Evolutionary conservation across 1,284 basidiomycete species (phyloP), one percentile per base, ranked within the genome.

Genomic region (Cerioporus squamosus): DNA sequence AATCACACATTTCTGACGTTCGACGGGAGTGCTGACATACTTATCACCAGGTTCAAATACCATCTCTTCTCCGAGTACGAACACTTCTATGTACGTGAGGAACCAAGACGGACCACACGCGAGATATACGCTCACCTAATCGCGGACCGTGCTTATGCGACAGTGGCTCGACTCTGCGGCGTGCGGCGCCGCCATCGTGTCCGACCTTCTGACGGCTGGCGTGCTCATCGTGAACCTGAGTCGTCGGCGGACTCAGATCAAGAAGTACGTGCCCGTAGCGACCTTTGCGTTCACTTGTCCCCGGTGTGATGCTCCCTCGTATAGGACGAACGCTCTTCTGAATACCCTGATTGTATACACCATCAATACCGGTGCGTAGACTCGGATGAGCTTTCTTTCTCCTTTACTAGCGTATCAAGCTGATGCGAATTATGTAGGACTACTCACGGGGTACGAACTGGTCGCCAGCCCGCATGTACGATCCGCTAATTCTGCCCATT

Each of bases 91-190:
- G 52, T 53, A 18, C n/a, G n/a, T n/a, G n/a, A 39, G 52, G 29
- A 10, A 7, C 3, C 29, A 29, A 2, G 29, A 2, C 29, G 29
- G 1, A n/a, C n/a, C n/a, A n/a, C n/a, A n/a, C n/a, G n/a, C n/a
- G n/a, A 10, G 29, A 29, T 9, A 29, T 29, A 9, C 29, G 8
- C 29, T 29, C 29, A 29, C 29, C 7, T 9, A 7, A 29, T 29
- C n/a, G n/a, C n/a, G n/a, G 23, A 14, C 15, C 26, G 9, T 20
- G 23, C 6, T 31, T n/a, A n/a, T n/a, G n/a, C 5, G 12, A 31
- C 24, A 57, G 55, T 57, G 55, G 56, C 36, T 57, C 17, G 56
- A 53, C 51, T 57, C 51, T 8, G 51, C 43, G 6, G 56, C 51
- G 5, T 57, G 51, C 29, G 56, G 20, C 2, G 45, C 44, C 2